Base-by-base conservation (phyloP, 768 basidiomycete genomes). In the Trametes maxima region DNA sequence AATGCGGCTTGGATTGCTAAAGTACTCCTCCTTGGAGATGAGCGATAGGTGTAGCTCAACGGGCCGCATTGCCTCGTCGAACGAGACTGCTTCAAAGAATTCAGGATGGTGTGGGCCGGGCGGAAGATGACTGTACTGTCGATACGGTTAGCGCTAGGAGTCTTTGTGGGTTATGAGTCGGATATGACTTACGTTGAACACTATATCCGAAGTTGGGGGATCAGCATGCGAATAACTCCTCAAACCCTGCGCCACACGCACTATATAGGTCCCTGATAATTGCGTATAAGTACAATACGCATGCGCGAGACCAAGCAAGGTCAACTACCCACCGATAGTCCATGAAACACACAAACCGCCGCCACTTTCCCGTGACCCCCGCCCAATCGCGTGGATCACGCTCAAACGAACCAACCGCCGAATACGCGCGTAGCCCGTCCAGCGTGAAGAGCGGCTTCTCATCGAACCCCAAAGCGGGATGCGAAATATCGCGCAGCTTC, bases 331-430 rank as follows among this genome's bases (percentile, higher is more conserved):
- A 87, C 88, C 86, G 80, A 71, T 90, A 89, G 75, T 91, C 90
- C 86, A 90, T 86, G 66, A 89, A 91, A 62, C 83, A 89, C 19
- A 91, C 84, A 61, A 86, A 85, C 71, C 90, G 77, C 64, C 82
- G 77, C 90, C 90, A 92, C n/a, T 78, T 81, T 7, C 89, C 89
- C 71, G 86, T 84, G 2, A 90, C 80, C 12, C 88, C 88, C 19
- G 89, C 88, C 90, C 90, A 92, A 69, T 90, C 89, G 19, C 68
- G 65, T 8, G 70, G 65, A 40, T 65, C 39, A 44, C 71, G 70
- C 43, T 72, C 68, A 10, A 68, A 71, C 53, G 72, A 64, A 17
- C 77, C 78, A 13, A 82, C 81, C 11, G 84, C 83, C 17, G 85
- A 85, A 65, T 82, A 80, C n/a, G 81, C 75, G 10, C 85, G 74